Evolutionary conservation across 345 rosid species (phyloP).

Genomic region (Gossypium mustelinum): DNA sequence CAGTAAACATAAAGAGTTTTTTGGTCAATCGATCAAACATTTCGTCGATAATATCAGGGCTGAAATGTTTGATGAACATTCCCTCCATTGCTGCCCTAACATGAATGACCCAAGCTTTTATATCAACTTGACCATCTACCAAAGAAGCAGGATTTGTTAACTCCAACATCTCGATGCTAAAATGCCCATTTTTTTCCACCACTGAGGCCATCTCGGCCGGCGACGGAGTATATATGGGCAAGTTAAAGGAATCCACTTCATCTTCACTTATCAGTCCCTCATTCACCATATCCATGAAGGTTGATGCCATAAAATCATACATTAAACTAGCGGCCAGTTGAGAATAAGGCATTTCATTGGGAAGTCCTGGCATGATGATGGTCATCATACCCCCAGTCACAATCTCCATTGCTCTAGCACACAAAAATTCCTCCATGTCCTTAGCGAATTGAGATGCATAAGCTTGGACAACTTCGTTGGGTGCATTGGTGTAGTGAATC

Average conservation of each 20-base stretch:
- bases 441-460: slow-evolving; percentile 22
- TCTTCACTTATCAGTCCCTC: slow-evolving; percentile 44
- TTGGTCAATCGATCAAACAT: slow-evolving; percentile 33
- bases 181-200: slow-evolving; percentile 36
- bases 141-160: slow-evolving; percentile 32
- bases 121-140: slow-evolving; percentile 26
- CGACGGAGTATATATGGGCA: slow-evolving; percentile 42
- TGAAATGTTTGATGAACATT: slow-evolving; percentile 42
- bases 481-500: slow-evolving; percentile 19
- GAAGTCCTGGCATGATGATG: slow-evolving; percentile 20
- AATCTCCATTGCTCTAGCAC: slow-evolving; percentile 31
- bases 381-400: slow-evolving; percentile 28
- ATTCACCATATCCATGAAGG: slow-evolving; percentile 28
- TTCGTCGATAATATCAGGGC: slow-evolving; percentile 25
- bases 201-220: slow-evolving; percentile 34
- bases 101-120: slow-evolving; percentile 34
- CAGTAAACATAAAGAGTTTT: slow-evolving; percentile 28
- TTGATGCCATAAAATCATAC: slow-evolving; percentile 16
- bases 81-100: slow-evolving; percentile 52
- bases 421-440: slow-evolving; percentile 31
- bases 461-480: slow-evolving; percentile 23
- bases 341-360: slow-evolving; percentile 20
- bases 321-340: not conserved
- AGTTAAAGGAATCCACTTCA: slow-evolving; percentile 46
- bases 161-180: slow-evolving; percentile 39